Conservation (phyloP, 805 yeast species). For the Maudiozyma serrabonitensis region DNA sequence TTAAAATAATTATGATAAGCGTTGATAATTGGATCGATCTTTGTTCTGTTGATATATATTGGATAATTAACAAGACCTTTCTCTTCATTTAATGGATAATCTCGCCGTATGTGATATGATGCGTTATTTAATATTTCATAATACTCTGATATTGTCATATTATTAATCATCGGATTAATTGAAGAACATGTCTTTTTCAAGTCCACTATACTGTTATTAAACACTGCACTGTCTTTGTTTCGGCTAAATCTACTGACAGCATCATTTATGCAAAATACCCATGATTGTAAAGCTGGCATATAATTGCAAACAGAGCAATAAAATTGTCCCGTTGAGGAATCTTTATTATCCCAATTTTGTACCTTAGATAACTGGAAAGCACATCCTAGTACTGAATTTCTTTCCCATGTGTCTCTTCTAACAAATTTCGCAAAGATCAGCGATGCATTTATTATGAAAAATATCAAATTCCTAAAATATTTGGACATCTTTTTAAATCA, state of each 20-base stretch:
- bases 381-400: constrained; percentile 15
- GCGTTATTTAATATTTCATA: neutral
- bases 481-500: neutral
- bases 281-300: constrained; percentile 18
- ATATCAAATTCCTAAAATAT: neutral
- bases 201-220: constrained; percentile 9
- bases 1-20: constrained; percentile 13
- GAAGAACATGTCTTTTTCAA: constrained; percentile 6
- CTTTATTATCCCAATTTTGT: constrained; percentile 11
- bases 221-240: constrained; percentile 4
- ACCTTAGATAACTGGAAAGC: constrained; percentile 11
- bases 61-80: neutral
- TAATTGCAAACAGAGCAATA: constrained; percentile 15
- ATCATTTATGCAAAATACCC: constrained; percentile 16
- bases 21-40: constrained; percentile 4
- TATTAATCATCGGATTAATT: neutral
- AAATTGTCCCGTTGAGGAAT: constrained; percentile 3
- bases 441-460: neutral
- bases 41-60: neutral
- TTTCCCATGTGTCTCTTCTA: constrained; percentile 10
- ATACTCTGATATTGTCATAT: neutral
- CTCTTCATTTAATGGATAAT: neutral
- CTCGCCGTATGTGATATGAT: neutral
- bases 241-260: constrained; percentile 1
- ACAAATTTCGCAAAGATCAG: neutral